phyloP scores from a whole-genome alignment of 2,329 filamentous ascomycete species.

The Colletotrichum magnum region DNA sequence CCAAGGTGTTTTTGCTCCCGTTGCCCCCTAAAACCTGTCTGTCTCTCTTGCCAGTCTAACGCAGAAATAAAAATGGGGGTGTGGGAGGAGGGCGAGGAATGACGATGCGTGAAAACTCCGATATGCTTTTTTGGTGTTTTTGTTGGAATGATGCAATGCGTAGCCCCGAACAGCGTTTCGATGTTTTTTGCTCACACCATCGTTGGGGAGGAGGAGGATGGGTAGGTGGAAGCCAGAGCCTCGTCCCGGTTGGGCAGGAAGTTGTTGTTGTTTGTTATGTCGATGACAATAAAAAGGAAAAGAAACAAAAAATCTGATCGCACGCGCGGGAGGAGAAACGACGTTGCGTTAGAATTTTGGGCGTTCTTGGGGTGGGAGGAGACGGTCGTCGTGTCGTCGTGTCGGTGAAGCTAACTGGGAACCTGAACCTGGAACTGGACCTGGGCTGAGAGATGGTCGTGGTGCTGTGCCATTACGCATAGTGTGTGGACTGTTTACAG shows the following conservation, averaged over 20 bases:
- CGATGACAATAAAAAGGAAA: too few relatives aligned
- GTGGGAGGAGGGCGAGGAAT: not conserved
- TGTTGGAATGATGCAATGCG: slow-evolving; percentile 22
- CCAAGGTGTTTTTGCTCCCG: not conserved
- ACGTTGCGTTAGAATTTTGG: too few relatives aligned
- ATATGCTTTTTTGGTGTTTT: slow-evolving; percentile 8
- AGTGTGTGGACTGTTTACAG: slow-evolving; percentile 37
- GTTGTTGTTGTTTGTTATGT: slow-evolving; percentile 8
- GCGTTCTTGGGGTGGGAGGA: too few relatives aligned
- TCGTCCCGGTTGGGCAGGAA: not conserved
- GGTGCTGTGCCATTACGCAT: too few relatives aligned
- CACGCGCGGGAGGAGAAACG: too few relatives aligned
- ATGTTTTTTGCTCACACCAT: slow-evolving; percentile 32
- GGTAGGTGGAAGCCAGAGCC: slow-evolving; percentile 5
- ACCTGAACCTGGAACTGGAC: too few relatives aligned
- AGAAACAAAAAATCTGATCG: too few relatives aligned
- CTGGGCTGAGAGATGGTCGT: too few relatives aligned
- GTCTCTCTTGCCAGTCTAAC: slow-evolving; percentile 8
- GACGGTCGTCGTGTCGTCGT: too few relatives aligned
- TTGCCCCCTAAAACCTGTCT: too few relatives aligned
- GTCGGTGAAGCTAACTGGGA: too few relatives aligned
- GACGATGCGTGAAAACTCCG: not conserved
- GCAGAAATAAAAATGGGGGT: slow-evolving; percentile 8
- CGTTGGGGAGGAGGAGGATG: slow-evolving; percentile 8
- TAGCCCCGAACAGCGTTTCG: slow-evolving; percentile 24